Conservation (phyloP, 192 early-diverging fungal species). For the Tieghemiomyces parasiticus region DNA sequence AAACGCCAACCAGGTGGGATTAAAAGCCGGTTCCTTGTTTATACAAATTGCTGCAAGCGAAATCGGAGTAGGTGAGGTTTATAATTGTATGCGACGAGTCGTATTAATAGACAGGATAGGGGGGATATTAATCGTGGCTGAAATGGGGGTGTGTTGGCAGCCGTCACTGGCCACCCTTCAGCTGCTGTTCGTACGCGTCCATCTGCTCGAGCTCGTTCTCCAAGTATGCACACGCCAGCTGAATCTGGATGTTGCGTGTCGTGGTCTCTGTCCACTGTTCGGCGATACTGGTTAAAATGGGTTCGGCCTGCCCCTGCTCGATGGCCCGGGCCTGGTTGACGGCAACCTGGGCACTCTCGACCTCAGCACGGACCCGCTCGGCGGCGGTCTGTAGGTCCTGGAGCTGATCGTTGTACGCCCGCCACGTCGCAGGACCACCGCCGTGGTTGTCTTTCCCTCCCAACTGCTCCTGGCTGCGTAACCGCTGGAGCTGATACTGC, state of each 20-base stretch:
- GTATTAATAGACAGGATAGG: no score
- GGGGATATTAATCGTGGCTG: no score
- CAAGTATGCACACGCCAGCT: background rate
- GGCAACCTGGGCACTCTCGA: background rate
- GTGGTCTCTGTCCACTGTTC: background rate
- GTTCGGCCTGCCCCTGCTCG: background rate
- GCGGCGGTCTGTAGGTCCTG: background rate
- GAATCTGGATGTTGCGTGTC: background rate
- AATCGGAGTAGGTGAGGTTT: no score
- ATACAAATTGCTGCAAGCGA: no score
- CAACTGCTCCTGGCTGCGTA: no score
- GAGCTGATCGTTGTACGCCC: background rate
- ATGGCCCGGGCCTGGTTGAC: background rate
- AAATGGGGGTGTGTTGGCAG: no score
- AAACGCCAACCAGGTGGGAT: no score
- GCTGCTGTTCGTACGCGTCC: background rate
- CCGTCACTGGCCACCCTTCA: no score
- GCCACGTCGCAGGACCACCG: background rate
- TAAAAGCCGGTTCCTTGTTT: no score
- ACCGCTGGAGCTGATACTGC: no score
- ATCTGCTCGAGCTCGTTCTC: background rate
- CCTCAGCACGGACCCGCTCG: background rate
- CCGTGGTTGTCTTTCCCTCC: no score
- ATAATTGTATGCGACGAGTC: no score
- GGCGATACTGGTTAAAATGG: background rate